Conservation (phyloP, 495 filamentous ascomycete genomes). For the Tricharina praecox region DNA sequence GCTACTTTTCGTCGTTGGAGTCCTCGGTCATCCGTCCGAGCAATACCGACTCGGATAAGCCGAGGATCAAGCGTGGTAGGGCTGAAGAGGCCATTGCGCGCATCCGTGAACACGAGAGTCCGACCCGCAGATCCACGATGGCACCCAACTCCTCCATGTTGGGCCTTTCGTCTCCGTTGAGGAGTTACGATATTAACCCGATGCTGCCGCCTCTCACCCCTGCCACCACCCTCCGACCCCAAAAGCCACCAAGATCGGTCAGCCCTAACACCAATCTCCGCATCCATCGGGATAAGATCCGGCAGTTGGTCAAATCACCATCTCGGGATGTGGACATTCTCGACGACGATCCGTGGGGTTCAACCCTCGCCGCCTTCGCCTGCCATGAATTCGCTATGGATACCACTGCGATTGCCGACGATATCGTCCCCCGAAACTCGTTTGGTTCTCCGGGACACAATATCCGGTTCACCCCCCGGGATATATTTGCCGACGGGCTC, state of each 20-base stretch:
- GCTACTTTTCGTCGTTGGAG: slow-evolving; percentile 94
- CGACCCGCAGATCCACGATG: slow-evolving; percentile 41
- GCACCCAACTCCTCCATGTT: slow-evolving; percentile 27
- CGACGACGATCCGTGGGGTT: slow-evolving; percentile 58
- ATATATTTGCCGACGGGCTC: slow-evolving; percentile 33
- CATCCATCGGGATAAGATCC: slow-evolving; percentile 73
- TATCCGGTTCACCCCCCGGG: not conserved
- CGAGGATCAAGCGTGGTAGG: slow-evolving; percentile 67
- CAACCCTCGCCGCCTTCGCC: slow-evolving; percentile 45
- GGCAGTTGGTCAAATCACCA: slow-evolving; percentile 76
- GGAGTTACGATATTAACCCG: slow-evolving; percentile 37
- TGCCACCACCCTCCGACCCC: slow-evolving; percentile 64
- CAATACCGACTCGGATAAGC: slow-evolving; percentile 52
- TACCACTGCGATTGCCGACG: slow-evolving; percentile 42
- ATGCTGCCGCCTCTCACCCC: slow-evolving; percentile 74
- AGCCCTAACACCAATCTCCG: slow-evolving; percentile 92
- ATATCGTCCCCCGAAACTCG: slow-evolving; percentile 34
- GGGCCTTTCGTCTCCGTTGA: slow-evolving; percentile 43
- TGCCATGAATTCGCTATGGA: slow-evolving; percentile 36
- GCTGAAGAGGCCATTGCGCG: slow-evolving; percentile 93
- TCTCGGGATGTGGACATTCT: slow-evolving; percentile 52
- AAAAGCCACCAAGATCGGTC: slow-evolving; percentile 66
- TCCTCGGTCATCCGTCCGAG: slow-evolving; percentile 70
- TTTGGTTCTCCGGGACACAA: slow-evolving; percentile 64
- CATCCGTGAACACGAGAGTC: slow-evolving; percentile 85